Base-by-base conservation (phyloP, 2,329 filamentous ascomycete genomes). In the Hypoxylon sp. region DNA sequence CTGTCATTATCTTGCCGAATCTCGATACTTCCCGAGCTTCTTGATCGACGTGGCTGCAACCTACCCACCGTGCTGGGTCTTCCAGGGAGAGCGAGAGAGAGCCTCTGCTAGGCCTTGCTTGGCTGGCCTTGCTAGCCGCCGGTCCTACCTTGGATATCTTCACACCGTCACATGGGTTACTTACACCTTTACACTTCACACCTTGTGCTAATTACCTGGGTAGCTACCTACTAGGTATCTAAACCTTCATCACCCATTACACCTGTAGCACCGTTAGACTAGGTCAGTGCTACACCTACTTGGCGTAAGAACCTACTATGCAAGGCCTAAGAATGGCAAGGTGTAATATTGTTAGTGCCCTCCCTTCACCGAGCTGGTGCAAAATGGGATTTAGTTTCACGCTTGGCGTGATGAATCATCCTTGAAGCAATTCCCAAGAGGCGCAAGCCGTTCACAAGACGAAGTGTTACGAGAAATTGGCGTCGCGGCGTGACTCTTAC, bases 31-130 rank as follows among this genome's bases (percentile, higher is more conserved):
- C 56, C 60, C 51, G 49, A 48, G 49, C 42, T 35, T 44, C 58
- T 42, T 72, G 74, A 76, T 76, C 75, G 70, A 70, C 74, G 72
- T 77, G 72, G 70, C 70, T 72, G 68, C 71, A 75, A 73, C 71
- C 70, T 31, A 73, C 71, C 74, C 75, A 64, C 55, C 62, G 60
- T 63, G 63, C 61, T 66, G 71, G 71, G 71, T 70, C 69, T n/a
- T 27, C 25, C 25, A 27, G 25, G 25, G 25, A 27, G 25, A 27
- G 25, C 25, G 25, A 27, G 25, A 27, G 25, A 20, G 20, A 20
- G 20, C 25, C 25, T 27, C 25, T 27, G 25, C 20, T 20, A 20
- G 20, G n/a, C 17, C 33, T 17, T 44, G 22, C 42, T 22, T 35
- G 33, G 48, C 51, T 17, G 44, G 25, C 27, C 22, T 51, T 63